Base-by-base conservation (phyloP, 257 asterid genomes). In the Plantago major region DNA sequence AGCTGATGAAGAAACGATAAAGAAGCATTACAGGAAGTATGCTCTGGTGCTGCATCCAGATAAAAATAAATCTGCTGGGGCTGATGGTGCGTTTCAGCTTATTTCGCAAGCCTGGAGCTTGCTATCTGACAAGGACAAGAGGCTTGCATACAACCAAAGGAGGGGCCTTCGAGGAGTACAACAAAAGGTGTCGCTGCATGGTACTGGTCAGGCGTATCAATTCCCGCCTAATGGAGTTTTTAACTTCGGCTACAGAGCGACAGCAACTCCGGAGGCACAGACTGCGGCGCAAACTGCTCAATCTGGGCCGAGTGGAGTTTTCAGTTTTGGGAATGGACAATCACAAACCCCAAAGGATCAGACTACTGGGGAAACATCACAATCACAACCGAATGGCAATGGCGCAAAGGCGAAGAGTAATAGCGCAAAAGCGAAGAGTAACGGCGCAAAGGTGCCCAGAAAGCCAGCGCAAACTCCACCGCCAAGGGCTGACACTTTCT, bases 31-130 rank as follows among this genome's bases (percentile, higher is more conserved):
- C 74, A 67, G 82, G 68, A 90, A 83, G 78, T 69, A 85, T 72
- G 95, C 90, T 69, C 96, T 90, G 37, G 6, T 71, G 66, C 79
- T 83, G 56, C 97, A 90, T 71, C 97, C 95, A 2, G 95, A 89
- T 71, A 89, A 87, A 71, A 89, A 89, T 62, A 75, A 63, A 58
- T 74, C 79, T 19, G 71, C 59, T 53, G 95, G 95, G 37, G 96
- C 93, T 40, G 87, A 83, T 57, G 90, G 89, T 42, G 96, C 96
- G 4, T 90, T 90, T 70, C 81, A 74, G 55, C 84, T 85, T 67
- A 64, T 87, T 38, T 80, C 87, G 0, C 93, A 90, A 74, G 93
- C 90, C 50, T 85, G 83, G 81, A 71, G 69, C 50, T 46, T 85
- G 70, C 75, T 90, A 51, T 77, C 87, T 13, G 93, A 87, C 70